Conservation (phyloP, 2,329 filamentous ascomycete genomes). For the Penicillium sp. region DNA sequence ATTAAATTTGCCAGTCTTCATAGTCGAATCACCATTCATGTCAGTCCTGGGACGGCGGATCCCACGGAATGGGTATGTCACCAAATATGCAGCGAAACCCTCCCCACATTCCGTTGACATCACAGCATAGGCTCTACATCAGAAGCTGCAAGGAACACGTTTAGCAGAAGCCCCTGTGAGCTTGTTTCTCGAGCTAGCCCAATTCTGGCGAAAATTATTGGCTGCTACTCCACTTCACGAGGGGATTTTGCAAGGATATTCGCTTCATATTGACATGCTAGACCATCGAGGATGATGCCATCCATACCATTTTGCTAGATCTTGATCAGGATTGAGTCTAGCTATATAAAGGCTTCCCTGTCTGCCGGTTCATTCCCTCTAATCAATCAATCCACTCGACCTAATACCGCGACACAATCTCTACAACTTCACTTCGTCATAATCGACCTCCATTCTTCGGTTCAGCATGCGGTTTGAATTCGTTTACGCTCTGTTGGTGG, state of each 20-base stretch:
- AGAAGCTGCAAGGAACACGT: background rate
- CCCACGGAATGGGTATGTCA: constrained; percentile 7
- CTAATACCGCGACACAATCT: background rate
- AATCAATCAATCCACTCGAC: background rate
- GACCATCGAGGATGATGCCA: background rate
- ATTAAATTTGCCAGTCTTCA: background rate
- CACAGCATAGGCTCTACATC: background rate
- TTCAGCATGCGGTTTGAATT: constrained; percentile 10
- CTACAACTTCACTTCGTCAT: background rate
- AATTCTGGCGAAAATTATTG: background rate
- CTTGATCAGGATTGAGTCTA: background rate
- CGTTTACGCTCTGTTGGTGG: constrained; percentile 2
- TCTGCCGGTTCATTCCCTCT: background rate
- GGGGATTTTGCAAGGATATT: background rate
- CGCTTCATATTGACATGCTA: background rate
- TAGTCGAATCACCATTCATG: background rate
- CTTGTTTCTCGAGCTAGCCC: background rate
- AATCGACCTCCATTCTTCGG: background rate
- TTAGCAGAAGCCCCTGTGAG: background rate
- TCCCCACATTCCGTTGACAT: constrained; percentile 16
- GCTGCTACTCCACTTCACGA: background rate
- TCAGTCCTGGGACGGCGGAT: constrained; percentile 3
- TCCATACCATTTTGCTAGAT: background rate
- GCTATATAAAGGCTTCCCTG: background rate
- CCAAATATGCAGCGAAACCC: background rate